Percentiles rank a stretch among this genome's conserved stretches.
These are phyloP conservation scores for Pisolithus orientalis DNA, from an alignment of 768 basidiomycete genomes.

Conservation along the genomic window DNA sequence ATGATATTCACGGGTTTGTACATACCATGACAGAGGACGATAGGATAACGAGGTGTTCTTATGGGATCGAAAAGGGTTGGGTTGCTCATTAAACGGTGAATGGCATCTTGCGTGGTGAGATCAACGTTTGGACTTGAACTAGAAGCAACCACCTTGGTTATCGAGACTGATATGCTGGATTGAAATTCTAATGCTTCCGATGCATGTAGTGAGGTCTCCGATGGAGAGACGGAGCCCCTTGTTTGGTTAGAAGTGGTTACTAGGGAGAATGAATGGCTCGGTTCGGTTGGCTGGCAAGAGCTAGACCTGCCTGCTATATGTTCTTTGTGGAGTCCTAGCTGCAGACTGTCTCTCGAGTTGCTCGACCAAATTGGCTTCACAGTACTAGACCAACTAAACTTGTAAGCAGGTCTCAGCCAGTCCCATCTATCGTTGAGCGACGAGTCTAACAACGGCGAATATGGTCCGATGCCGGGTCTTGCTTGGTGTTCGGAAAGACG, in stretches of 20 bases:
- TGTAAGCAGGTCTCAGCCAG: slow-evolving; percentile 11
- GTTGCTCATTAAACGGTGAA: slow-evolving; percentile 68
- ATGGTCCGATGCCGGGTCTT: background rate
- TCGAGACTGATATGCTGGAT: slow-evolving; percentile 8
- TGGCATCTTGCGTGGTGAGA: slow-evolving; percentile 35
- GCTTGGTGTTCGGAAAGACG: background rate
- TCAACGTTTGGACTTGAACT: slow-evolving; percentile 14
- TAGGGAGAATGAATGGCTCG: background rate
- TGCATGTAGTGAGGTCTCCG: background rate
- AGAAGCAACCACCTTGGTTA: slow-evolving; percentile 2
- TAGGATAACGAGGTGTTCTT: slow-evolving; percentile 77
- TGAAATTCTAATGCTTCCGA: slow-evolving; percentile 1
- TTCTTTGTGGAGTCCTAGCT: background rate
- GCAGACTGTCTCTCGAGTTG: background rate
- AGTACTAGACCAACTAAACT: background rate
- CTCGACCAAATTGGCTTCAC: background rate
- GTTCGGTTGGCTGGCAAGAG: background rate
- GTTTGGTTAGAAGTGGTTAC: background rate
- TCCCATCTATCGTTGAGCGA: slow-evolving; percentile 5
- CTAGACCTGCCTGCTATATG: slow-evolving; percentile 1
- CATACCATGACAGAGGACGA: slow-evolving; percentile 93
- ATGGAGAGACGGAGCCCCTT: background rate
- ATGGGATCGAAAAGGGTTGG: slow-evolving; percentile 76
- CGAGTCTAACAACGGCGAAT: background rate
- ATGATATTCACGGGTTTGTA: background rate